A percentile compares a stretch with the other conserved stretches of the same genome.
Evolutionary conservation across 176 grass and related monocot species (phyloP).

Genomic region (Juncus inflexus): DNA sequence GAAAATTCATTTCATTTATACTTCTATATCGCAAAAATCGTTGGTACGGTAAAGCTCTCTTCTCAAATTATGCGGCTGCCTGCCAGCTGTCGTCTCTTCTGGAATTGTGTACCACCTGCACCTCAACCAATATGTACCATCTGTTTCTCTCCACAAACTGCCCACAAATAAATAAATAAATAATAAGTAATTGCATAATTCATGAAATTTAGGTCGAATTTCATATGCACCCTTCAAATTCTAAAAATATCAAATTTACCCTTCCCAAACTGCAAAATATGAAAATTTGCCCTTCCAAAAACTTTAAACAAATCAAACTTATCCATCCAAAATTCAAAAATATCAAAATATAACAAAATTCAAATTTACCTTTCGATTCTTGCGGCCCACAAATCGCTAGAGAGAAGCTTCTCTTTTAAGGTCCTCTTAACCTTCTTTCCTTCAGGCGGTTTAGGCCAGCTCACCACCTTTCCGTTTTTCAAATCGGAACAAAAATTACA

Average conservation of each 20-base stretch:
- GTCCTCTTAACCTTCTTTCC: slow-evolving; percentile 65
- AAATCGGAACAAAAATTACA: slow-evolving; percentile 61
- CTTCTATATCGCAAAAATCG: slow-evolving; percentile 66
- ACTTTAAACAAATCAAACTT: too few species aligned
- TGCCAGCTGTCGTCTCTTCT: slow-evolving; percentile 86
- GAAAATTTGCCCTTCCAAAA: neutral
- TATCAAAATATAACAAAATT: neutral
- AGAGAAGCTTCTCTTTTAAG: slow-evolving; percentile 75
- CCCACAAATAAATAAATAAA: slow-evolving; percentile 17
- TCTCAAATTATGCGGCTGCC: slow-evolving; percentile 86
- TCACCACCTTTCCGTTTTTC: slow-evolving; percentile 41
- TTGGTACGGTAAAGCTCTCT: slow-evolving; percentile 84
- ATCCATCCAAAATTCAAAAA: neutral
- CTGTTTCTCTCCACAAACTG: slow-evolving; percentile 74
- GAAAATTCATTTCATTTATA: slow-evolving; percentile 5
- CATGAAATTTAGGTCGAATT: neutral
- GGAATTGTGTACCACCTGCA: slow-evolving; percentile 86
- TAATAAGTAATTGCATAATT: neutral
- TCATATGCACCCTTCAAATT: neutral
- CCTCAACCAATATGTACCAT: slow-evolving; percentile 66
- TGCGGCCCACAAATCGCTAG: slow-evolving; percentile 71
- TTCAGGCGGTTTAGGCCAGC: slow-evolving; percentile 44
- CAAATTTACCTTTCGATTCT: slow-evolving; percentile 56
- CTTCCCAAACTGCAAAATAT: neutral
- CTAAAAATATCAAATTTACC: neutral